Base-by-base conservation (phyloP, 2,329 filamentous ascomycete genomes). In the Alternaria viburni region DNA sequence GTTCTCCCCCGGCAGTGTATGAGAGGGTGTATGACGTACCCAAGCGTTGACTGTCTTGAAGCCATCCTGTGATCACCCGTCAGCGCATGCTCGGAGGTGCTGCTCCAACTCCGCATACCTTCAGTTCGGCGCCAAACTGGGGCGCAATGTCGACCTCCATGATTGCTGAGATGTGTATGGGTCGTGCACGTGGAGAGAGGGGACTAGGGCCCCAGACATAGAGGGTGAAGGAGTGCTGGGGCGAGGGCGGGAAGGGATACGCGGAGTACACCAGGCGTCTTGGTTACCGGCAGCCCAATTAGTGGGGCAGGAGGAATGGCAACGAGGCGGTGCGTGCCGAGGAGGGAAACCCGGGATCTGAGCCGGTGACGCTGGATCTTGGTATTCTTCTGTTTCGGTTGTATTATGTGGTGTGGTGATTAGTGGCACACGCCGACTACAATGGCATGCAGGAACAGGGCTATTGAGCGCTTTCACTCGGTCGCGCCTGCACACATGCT, bases 21-120 rank as follows among this genome's bases (percentile, higher is more conserved):
- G 32, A 44, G 23, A 62, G 65, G n/a, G 41, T 56, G 70, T 66
- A 57, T 54, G 57, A 74, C 82, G 70, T 85, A 89, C 88, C 96
- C 96, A 99, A 74, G 87, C 89, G 82, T 94, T 97, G 79, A 96
- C 93, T 17, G 93, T 89, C 82, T 96, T 97, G 86, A 97, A 99
- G 77, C 92, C 93, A 89, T 99, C 96, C 93, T 97, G 59, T 54
- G 55, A 66, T 71, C 69, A 67, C 71, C 62, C 64, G 68, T 76
- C 66, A 77, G 66, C 71, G 59, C 60, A 69, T 55, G 51, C 70
- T 73, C 62, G 59, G 67, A 64, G 56, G 61, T 59, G 64, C 36
- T 46, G 28, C 64, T 32, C 44, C 54, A 61, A 62, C 51, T 41
- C 30, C 47, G 78, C 82, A 66, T 83, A 94, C 93, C 91, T 97